Evolutionary conservation across 331 rosid species (phyloP), one percentile per base, ranked within the genome.

Genomic region (Malus hybrid): DNA sequence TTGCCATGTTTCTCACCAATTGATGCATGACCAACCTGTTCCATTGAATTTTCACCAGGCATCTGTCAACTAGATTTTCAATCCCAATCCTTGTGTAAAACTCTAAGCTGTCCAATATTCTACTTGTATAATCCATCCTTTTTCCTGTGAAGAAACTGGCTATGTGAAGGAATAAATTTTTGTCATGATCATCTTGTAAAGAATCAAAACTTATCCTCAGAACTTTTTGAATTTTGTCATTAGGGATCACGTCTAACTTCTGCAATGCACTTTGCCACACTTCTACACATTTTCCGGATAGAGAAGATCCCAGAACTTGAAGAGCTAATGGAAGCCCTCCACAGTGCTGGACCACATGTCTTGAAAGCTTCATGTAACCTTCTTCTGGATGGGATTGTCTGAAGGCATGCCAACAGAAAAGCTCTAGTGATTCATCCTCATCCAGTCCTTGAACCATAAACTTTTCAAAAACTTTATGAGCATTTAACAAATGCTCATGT

Each of bases 21-120:
- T 79, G 82, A 76, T 83, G 90, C 80, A 68, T 30, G 5, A 5
- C 5, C n/a, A 76, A 7, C 7, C n/a, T n/a, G n/a, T 22, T 12
- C 0, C 1, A 3, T 5, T 42, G 0, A 6, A 22, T 9, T 28
- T 1, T 63, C 52, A 73, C 11, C 4, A 61, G 46, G 0, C 57
- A 73, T 62, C 19, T 62, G 0, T 73, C 58, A 62, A 26, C 50
- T 11, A 73, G 68, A 24, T 57, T 42, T 39, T 24, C 6, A 26
- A 73, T 22, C 24, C 24, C 24, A 22, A 22, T 1, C 24, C 24
- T 22, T 22, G 24, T 22, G 24, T 1, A 22, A 22, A 22, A 22
- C 24, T 22, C 24, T 22, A 22, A 22, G 24, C 1, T 22, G 24
- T 22, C 24, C 24, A 22, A 1, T 22, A 22, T 22, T 22, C 1